A percentile compares a stretch with the other conserved stretches of the same genome.
These are phyloP conservation scores for Dendrobium catenatum DNA, from an alignment of 106 monocot species.

Conservation along the genomic window DNA sequence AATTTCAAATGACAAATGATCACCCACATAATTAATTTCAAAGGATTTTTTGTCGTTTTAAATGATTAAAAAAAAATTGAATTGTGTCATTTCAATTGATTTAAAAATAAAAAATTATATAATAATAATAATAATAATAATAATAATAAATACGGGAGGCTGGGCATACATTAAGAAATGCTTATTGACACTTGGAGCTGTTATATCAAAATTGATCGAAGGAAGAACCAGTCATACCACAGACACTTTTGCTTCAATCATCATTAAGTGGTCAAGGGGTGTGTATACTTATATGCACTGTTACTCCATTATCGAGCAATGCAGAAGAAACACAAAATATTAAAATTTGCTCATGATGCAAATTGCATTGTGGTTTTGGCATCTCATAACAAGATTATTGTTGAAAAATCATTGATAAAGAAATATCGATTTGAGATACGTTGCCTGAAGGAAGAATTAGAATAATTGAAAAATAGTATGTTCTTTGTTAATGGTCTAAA, in stretches of 20 bases:
- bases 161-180: constrained; percentile 90
- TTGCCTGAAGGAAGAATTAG: constrained; percentile 79
- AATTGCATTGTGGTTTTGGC: constrained; percentile 85
- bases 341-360: constrained; percentile 91
- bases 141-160: constrained; percentile 53
- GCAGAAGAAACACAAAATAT: constrained; percentile 86
- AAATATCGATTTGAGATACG: constrained; percentile 89
- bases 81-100: no score
- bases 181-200: constrained; percentile 93
- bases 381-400: constrained; percentile 89
- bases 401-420: constrained; percentile 89
- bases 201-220: constrained; percentile 83
- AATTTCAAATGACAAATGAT: no score
- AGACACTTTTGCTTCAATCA: constrained; percentile 81
- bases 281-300: constrained; percentile 88
- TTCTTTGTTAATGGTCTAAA: constrained; percentile 38
- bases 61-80: no score
- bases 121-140: no score
- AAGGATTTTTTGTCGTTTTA: no score
- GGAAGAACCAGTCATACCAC: constrained; percentile 76
- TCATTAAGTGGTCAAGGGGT: constrained; percentile 92
- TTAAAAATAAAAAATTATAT: no score
- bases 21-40: no score
- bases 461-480: constrained; percentile 66
- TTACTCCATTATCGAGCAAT: constrained; percentile 91